Evolutionary conservation across 345 rosid genomes (phyloP), one percentile per base, ranked within the genome.

Genomic region (Nasturtium officinale): DNA sequence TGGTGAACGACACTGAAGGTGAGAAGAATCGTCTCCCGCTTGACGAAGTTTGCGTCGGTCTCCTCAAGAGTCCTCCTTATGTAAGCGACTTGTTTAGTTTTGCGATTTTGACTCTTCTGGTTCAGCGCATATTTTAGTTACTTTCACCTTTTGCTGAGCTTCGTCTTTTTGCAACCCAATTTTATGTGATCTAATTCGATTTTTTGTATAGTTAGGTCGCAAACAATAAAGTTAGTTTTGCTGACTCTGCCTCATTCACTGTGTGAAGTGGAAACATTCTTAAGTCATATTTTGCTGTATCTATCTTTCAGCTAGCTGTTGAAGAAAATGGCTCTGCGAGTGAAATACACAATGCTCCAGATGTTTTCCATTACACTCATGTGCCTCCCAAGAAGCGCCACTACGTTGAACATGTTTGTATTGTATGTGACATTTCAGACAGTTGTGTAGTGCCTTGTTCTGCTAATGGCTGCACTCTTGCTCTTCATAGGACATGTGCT

Each of bases 21-120:
- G 92, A 90, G 89, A 92, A 88, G 86, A 87, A 88, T 63, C 91
- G 85, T 18, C 86, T 81, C 6, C 93, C 92, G 16, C 89, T 88
- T 10, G 96, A 87, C 13, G 96, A 89, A 76, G 98, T 86, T 70
- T 91, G 84, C 38, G 84, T 92, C 37, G 96, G 90, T 46, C 89
- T 92, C 26, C 96, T 92, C 77, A 89, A 89, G 66, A 92, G 13
- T 16, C 40, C 3, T 29, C 23, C 93, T 65, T 87, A 90, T 29
- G 98, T 90, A 86, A 35, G 67, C 16, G 9, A 23, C 25, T 23
- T 23, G 25, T 23, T 23, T 23, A 7, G 1, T 29, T 9, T 70
- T 56, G 13, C 25, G 11, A 33, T 6, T 30, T 45, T 32, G 17
- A 6, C 15, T 55, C 21, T 45, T 56, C 32, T 54, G 10, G 20